Evolutionary conservation across 371 early-diverging fungal genomes (phyloP), one percentile per base, ranked within the genome.

Genomic region (Lichtheimia ramosa): DNA sequence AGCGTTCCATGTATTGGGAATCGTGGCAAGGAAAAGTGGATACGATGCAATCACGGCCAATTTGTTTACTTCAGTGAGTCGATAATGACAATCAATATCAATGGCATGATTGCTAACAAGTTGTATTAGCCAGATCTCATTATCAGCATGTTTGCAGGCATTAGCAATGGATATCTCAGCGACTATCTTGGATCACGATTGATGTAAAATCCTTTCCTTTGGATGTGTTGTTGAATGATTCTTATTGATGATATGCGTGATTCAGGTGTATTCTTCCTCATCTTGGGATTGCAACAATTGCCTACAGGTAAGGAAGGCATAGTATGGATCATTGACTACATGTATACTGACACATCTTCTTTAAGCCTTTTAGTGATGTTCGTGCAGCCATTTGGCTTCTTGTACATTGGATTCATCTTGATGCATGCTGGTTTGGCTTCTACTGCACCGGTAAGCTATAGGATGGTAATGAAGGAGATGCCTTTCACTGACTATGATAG

Each of bases 1-100:
- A 5, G 74, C 76, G 3, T 14, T 64, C 10, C 72, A 69, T 43
- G 74, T 75, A 0, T 46, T 81, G 24, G 81, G 81, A 6, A 75
- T 81, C 27, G 73, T 77, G 2, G 66, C 74, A 12, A 81, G 70
- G 41, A 77, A 77, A 55, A 8, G 74, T 2, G 81, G 76, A 0
- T 81, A 65, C 61, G 81, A 75, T 55, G 71, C 81, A n/a, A 65
- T 81, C 18, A 69, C 77, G 20, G 70, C 81, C 2, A 81, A 81
- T 55, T 27, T 81, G 7, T 50, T 81, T 23, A 74, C 75, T 0
- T 70, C 77, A n/a, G 81, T 81, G 68, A 65, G 67, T 46, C 10
- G 15, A 18, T 46, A 21, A n/a, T 46, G 23, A 16, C 7, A 20
- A 43, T 5, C 14, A 12, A 18, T 40, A 28, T 14, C 10, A 39